Base-by-base conservation (phyloP, 2,329 filamentous ascomycete genomes). In the Curvularia eragrostidis region DNA sequence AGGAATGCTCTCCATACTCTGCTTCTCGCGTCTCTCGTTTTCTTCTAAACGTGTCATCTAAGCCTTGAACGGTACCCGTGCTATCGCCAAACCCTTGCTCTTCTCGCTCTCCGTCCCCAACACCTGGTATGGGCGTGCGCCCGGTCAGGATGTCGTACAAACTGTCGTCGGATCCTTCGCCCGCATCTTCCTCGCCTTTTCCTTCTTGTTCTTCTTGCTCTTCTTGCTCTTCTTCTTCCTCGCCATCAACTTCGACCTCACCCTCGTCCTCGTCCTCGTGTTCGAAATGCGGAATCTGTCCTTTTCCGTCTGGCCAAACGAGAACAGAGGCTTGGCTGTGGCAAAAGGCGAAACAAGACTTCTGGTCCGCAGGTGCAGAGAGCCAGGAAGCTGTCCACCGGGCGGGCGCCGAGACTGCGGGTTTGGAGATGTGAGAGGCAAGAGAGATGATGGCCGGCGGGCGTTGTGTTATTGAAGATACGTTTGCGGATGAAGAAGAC, bases 111-210 rank as follows among this genome's bases (percentile, higher is more conserved):
- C 5, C 47, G 48, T 68, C 61, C 19, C 61, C 55, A 21, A 71
- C 39, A 12, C 66, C 70, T 12, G 77, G 78, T 38, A 79, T 64
- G 1, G 78, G 77, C 44, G 76, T 82, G n/a, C 78, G 66, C 0
- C 81, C 81, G 1, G 79, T 80, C 12, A 83, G 65, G 5, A 82
- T 78, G 23, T 82, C 79, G 48, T 79, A 80, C 23, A 83, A 61
- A 41, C 79, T 81, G 60, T 83, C 81, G 26, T 82, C 80, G 51
- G 76, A 79, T 5, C 73, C 74, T 5, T 79, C 75, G 28, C 71
- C 76, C 21, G 51, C 59, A 10, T 76, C 70, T 3, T 67, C 63
- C 0, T 36, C 30, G 32, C 12, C 12, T 15, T 34, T 5, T 8
- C 23, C 48, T 7, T 76, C 10, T 3, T 2, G 3, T 10, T 46